A percentile compares a stretch with the other conserved stretches of the same genome.
Conservation (phyloP, 2,329 filamentous ascomycete genomes). For the Akanthomyces lecanii region DNA sequence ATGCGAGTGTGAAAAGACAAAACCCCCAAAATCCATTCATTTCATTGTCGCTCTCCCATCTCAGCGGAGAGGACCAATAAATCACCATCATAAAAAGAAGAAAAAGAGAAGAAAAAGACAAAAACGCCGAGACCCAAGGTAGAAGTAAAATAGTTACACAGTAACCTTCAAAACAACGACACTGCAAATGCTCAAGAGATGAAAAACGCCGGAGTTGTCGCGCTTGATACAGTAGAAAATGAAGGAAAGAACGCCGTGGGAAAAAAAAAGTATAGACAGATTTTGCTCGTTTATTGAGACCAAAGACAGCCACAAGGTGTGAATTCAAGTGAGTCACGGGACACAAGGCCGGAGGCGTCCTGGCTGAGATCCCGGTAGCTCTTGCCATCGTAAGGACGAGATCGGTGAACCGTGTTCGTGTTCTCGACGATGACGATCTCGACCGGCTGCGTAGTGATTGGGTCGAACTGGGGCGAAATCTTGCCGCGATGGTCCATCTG, state of each 20-base stretch:
- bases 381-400: background rate
- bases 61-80: background rate
- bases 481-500: slow-evolving; percentile 36
- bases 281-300: slow-evolving; percentile 28
- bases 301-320: slow-evolving; percentile 52
- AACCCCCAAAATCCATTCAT: background rate
- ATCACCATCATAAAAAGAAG: background rate
- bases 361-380: background rate
- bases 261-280: background rate
- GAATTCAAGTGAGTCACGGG: slow-evolving; percentile 31
- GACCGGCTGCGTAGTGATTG: slow-evolving; percentile 27
- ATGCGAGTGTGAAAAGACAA: background rate
- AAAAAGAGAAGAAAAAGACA: background rate
- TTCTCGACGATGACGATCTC: slow-evolving; percentile 43
- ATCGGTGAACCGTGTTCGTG: background rate
- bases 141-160: background rate
- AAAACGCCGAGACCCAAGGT: background rate
- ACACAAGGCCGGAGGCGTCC: background rate
- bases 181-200: slow-evolving; percentile 1
- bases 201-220: slow-evolving; percentile 9
- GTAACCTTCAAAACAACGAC: background rate
- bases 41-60: too few relatives aligned
- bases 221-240: background rate
- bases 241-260: background rate
- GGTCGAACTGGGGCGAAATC: slow-evolving; percentile 26